Base-by-base conservation (phyloP, 1,284 basidiomycete genomes). In the Tausonia pullulans region DNA sequence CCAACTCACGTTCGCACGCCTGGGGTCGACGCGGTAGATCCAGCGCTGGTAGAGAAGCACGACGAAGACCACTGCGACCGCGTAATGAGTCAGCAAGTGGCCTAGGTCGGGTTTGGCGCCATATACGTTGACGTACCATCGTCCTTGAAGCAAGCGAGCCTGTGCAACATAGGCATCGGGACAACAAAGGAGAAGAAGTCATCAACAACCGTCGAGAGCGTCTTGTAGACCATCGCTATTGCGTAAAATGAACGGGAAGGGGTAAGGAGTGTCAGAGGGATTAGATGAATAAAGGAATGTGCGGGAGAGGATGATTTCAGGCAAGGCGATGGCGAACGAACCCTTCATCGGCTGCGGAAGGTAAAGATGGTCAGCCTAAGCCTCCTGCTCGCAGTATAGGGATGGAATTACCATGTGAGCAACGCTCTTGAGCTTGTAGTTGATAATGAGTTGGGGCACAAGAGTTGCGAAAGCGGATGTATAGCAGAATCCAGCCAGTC, bases 191-290 rank as follows among this genome's bases (percentile, higher is more conserved):
- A 72, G 66, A 72, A 69, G 58, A 95, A 82, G 77, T 96, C 93
- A 76, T 97, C 93, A 41, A 69, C 65, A 8, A 90, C 87, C 2
- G 90, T 91, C 44, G 86, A 87, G 60, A 93, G 78, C 3, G 89
- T 87, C 79, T 96, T 96, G 81, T 90, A 97, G 68, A 94, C 85
- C 87, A 98, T 93, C 3, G 94, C 90, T 77, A 94, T 96, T 57
- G 43, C 27, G 27, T 27, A 27, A 27, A 27, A 27, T 27, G 27
- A 27, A 27, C 27, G 27, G 27, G 27, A 27, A 27, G 27, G 27
- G 27, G 27, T 27, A 27, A 27, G 27, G 27, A 27, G 27, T 27
- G 27, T 27, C 85, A 94, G 90, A 58, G 44, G 49, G 48, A n/a
- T 3, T 27, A 44, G 13, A 55, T 9, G 49, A 46, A 58, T 45